Evolutionary conservation across 1,284 basidiomycete species (phyloP).

Genomic region (Moesziomyces globuligerus): DNA sequence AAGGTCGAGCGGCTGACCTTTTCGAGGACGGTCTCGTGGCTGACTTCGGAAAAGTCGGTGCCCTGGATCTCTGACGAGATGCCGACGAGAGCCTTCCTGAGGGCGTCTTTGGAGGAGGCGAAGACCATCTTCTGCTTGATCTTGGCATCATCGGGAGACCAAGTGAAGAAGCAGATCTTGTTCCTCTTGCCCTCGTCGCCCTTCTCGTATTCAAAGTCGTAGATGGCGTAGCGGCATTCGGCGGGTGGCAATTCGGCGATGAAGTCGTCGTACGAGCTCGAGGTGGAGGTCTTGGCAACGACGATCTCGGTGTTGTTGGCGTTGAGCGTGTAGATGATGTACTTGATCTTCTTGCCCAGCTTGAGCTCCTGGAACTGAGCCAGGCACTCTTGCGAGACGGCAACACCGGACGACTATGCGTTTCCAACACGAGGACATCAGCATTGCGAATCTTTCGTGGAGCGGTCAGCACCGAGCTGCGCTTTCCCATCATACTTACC

Average conservation of each 20-base stretch:
- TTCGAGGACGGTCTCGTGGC: conserved; percentile 72
- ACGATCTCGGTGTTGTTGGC: conserved; percentile 73
- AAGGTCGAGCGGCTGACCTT: conserved; percentile 38
- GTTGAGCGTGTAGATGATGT: conserved; percentile 84
- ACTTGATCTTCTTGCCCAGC: conserved; percentile 83
- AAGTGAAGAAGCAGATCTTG: conserved; percentile 88
- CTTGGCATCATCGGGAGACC: conserved; percentile 86
- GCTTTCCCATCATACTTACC: background rate
- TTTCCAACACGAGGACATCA: too few species aligned
- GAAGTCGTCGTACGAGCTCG: conserved; percentile 80
- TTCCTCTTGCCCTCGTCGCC: conserved; percentile 83
- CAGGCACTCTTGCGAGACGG: conserved; percentile 75
- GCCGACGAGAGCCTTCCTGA: conserved; percentile 78
- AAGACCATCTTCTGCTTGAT: conserved; percentile 95
- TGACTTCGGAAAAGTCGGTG: conserved; percentile 82
- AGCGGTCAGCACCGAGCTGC: background rate
- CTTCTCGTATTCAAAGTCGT: conserved; percentile 88
- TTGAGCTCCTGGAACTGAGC: conserved; percentile 80
- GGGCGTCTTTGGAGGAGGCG: conserved; percentile 88
- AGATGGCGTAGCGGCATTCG: conserved; percentile 89
- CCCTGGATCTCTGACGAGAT: conserved; percentile 85
- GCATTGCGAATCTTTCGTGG: too few species aligned
- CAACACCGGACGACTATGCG: conserved; percentile 85
- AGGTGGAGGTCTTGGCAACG: conserved; percentile 61
- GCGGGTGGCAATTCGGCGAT: conserved; percentile 77